Conservation (phyloP, 345 rosid genomes). For the Boechera retrofracta region DNA sequence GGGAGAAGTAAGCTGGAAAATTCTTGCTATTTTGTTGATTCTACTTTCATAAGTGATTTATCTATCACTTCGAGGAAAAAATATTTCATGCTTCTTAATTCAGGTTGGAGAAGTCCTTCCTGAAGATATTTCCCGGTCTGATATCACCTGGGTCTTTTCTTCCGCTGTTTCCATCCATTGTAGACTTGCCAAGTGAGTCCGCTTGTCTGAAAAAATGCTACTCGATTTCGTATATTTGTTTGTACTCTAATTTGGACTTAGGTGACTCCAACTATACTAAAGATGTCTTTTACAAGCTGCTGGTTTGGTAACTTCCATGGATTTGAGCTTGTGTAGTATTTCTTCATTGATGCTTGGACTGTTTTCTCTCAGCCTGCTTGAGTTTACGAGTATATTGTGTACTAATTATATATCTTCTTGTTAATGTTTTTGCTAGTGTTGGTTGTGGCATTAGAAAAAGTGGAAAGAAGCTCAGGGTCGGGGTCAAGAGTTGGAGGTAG, state of each 20-base stretch:
- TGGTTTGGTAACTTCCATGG: neutral
- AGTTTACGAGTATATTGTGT: constrained; percentile 13
- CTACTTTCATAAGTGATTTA: neutral
- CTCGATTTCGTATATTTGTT: neutral
- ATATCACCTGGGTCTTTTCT: constrained; percentile 93
- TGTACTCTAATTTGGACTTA: neutral
- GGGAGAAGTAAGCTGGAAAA: constrained; percentile 73
- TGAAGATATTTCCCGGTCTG: constrained; percentile 74
- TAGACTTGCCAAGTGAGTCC: constrained; percentile 89
- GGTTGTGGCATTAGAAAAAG: constrained; percentile 90
- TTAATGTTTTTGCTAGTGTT: constrained; percentile 57
- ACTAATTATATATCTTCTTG: constrained; percentile 17
- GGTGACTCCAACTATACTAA: constrained; percentile 2
- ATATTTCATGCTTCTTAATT: constrained; percentile 25
- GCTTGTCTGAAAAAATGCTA: constrained; percentile 5
- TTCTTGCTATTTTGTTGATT: neutral
- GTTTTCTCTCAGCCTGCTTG: constrained; percentile 6
- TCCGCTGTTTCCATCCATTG: constrained; percentile 81
- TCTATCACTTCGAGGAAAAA: neutral
- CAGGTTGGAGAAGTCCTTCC: constrained; percentile 82
- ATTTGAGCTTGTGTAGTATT: constrained; percentile 13
- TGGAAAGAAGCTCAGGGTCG: constrained; percentile 75
- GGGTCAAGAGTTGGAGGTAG: constrained; percentile 84
- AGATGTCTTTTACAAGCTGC: neutral
- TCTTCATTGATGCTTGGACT: constrained; percentile 3